Evolutionary conservation across 192 early-diverging fungal genomes (phyloP).

Genomic region (Spinellus fusiger): DNA sequence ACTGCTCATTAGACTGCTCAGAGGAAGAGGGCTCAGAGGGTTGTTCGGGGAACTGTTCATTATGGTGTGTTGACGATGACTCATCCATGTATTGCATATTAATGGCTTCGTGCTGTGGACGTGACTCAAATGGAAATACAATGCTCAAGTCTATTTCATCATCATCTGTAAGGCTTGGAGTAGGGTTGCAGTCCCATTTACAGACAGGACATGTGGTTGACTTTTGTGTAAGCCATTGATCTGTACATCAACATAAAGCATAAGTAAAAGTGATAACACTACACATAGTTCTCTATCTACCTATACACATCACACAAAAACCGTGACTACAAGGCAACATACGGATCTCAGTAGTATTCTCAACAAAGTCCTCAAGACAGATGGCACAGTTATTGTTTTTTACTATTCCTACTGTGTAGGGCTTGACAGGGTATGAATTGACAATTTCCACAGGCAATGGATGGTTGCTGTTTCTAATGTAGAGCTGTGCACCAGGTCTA

Average conservation of each 20-base stretch:
- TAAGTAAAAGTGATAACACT: neutral
- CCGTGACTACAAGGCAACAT: conserved; percentile 34
- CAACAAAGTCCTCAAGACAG: conserved; percentile 30
- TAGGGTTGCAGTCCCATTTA: conserved; percentile 26
- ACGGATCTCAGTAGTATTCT: conserved; percentile 17
- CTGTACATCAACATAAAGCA: neutral
- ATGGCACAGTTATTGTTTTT: conserved; percentile 34
- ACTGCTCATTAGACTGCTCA: too few relatives aligned
- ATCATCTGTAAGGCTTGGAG: conserved; percentile 1
- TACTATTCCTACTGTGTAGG: conserved; percentile 10
- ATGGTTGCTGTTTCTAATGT: neutral
- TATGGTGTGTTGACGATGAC: too few relatives aligned
- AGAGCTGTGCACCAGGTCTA: neutral
- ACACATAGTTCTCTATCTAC: conserved; percentile 5
- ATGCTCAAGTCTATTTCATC: neutral
- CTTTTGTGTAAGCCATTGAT: conserved; percentile 32
- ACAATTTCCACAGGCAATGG: conserved; percentile 26
- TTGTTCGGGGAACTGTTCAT: too few relatives aligned
- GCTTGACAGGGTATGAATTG: conserved; percentile 17
- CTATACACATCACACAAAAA: conserved; percentile 33
- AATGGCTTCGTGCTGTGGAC: too few relatives aligned
- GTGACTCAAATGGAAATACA: too few relatives aligned
- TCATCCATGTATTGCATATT: too few relatives aligned
- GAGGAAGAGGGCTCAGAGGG: too few relatives aligned
- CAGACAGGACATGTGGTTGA: conserved; percentile 29